phyloP scores from a whole-genome alignment of 148 eudicot species.

The Nyssa sinensis region DNA sequence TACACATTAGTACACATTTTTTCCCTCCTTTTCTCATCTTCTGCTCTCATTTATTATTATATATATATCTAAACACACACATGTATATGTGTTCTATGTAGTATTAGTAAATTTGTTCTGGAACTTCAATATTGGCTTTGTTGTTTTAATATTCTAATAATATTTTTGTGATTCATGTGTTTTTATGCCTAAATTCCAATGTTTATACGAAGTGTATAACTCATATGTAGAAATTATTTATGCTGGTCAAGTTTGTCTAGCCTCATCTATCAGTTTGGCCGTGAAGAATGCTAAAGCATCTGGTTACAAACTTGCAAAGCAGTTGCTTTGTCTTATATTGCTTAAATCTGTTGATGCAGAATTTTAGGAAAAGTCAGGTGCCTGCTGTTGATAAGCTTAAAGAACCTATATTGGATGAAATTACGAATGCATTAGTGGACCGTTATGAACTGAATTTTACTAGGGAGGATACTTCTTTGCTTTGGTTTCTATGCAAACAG shows the following conservation, averaged over 20 bases:
- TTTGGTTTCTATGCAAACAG: slow-evolving; percentile 97
- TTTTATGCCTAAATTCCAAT: background rate
- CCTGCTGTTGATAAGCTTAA: slow-evolving; percentile 79
- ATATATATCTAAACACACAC: no score
- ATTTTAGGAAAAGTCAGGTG: slow-evolving; percentile 63
- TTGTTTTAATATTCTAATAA: no score
- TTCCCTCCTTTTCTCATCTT: no score
- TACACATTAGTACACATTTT: no score
- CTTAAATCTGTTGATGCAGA: slow-evolving; percentile 38
- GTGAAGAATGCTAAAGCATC: background rate
- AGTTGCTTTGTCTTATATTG: background rate
- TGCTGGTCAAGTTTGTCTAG: background rate
- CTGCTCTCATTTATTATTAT: no score
- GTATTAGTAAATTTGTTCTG: no score
- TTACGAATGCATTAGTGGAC: slow-evolving; percentile 44
- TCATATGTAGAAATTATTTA: background rate
- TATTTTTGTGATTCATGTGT: no score
- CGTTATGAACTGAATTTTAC: slow-evolving; percentile 83
- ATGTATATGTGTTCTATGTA: no score
- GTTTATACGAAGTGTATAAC: background rate
- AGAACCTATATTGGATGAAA: slow-evolving; percentile 71
- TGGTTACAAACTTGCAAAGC: background rate
- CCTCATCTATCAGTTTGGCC: background rate
- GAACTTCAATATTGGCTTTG: no score
- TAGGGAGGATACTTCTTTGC: slow-evolving; percentile 64